phyloP scores from a whole-genome alignment of 768 basidiomycete species.

The Mycena crocata region DNA sequence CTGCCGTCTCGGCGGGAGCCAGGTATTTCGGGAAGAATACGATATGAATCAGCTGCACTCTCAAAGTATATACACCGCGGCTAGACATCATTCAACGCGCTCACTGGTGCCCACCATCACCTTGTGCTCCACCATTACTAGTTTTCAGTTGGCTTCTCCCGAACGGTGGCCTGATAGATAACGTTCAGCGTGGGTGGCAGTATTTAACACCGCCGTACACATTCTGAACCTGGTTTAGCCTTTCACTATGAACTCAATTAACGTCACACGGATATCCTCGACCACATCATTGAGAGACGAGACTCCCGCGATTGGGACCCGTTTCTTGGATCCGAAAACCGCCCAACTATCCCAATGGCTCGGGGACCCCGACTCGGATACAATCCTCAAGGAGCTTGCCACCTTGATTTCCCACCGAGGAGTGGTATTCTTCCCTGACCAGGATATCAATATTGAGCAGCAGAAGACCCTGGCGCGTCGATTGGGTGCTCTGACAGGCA shows the following conservation, averaged over 20 bases:
- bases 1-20: too few species aligned
- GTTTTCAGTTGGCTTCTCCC: too few species aligned
- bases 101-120: too few species aligned
- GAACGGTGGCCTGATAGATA: too few species aligned
- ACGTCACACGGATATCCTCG: background rate
- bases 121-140: too few species aligned
- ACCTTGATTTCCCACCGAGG: constrained; percentile 64
- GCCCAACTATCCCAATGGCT: constrained; percentile 62
- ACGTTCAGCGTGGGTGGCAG: background rate
- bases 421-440: constrained; percentile 72
- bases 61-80: too few species aligned
- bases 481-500: constrained; percentile 61
- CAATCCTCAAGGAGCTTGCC: constrained; percentile 64
- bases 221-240: background rate
- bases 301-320: constrained; percentile 60
- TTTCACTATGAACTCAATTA: background rate
- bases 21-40: too few species aligned
- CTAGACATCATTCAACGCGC: too few species aligned
- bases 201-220: too few species aligned
- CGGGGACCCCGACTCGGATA: constrained; percentile 56
- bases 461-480: constrained; percentile 60
- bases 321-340: constrained; percentile 50
- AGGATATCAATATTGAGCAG: constrained; percentile 60
- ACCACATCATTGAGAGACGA: constrained; percentile 54
- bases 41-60: too few species aligned